phyloP scores from a whole-genome alignment of 2,329 filamentous ascomycete species.

The Trichoderma breve region DNA sequence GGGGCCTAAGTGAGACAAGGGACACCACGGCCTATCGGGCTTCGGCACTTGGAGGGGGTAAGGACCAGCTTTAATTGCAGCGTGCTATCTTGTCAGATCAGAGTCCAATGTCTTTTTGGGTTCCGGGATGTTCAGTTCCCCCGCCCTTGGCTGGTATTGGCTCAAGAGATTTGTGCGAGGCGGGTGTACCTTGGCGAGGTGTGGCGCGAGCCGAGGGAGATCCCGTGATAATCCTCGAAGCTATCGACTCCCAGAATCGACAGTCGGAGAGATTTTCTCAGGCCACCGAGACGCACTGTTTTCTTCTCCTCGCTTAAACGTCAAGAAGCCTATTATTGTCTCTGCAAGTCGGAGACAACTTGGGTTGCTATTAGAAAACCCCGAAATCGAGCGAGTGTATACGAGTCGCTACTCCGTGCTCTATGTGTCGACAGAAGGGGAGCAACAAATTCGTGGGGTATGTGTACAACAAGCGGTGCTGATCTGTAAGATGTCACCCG shows the following conservation, averaged over 20 bases:
- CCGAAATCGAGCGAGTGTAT: constrained; percentile 3
- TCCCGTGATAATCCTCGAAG: constrained; percentile 16
- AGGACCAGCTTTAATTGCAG: constrained; percentile 2
- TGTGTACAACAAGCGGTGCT: constrained; percentile 15
- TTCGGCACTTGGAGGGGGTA: background rate
- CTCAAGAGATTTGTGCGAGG: background rate
- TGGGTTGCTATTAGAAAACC: background rate
- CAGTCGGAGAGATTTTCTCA: background rate
- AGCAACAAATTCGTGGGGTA: constrained; percentile 15
- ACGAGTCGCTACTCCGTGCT: background rate
- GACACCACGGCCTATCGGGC: background rate
- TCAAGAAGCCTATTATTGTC: background rate
- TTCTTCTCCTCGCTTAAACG: background rate
- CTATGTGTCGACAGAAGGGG: background rate
- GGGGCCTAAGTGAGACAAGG: background rate
- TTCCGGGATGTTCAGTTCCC: constrained; percentile 12
- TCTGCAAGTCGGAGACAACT: background rate
- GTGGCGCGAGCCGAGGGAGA: constrained; percentile 12
- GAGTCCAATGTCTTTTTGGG: background rate
- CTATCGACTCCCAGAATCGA: constrained; percentile 17
- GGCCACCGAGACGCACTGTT: background rate
- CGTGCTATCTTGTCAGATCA: constrained; percentile 5
- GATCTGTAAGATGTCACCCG: constrained; percentile 19
- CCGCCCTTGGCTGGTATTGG: constrained; percentile 15
- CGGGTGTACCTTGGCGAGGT: constrained; percentile 17